A percentile compares a stretch with the other conserved stretches of the same genome.
Conservation (phyloP, 2,329 filamentous ascomycete genomes). For the Fusarium sp. region DNA sequence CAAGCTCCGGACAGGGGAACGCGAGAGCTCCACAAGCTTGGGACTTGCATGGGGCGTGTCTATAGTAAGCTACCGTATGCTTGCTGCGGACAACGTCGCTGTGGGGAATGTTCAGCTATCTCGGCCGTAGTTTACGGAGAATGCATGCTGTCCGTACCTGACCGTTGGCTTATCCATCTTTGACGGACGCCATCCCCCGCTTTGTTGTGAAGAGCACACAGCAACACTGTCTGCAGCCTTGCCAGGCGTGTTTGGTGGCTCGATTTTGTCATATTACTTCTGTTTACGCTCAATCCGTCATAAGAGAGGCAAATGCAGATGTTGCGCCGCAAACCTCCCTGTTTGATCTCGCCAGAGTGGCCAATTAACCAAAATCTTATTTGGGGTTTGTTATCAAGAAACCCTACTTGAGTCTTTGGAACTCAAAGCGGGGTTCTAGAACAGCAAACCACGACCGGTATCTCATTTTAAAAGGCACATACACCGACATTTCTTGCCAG, state of each 20-base stretch:
- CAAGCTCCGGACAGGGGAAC: constrained; percentile 35
- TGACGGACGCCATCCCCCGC: constrained; percentile 41
- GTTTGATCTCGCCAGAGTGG: background rate
- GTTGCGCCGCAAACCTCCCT: constrained; percentile 4
- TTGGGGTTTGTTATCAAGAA: constrained; percentile 13
- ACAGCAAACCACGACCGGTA: constrained; percentile 21
- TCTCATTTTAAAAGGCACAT: constrained; percentile 35
- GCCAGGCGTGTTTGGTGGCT: constrained; percentile 30
- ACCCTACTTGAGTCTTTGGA: constrained; percentile 17
- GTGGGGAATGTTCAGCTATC: constrained; percentile 43
- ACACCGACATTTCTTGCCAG: constrained; percentile 48
- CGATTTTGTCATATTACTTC: constrained; percentile 14
- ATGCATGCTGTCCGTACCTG: constrained; percentile 36
- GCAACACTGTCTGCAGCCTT: constrained; percentile 46
- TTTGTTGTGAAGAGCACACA: constrained; percentile 40
- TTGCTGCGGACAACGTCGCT: constrained; percentile 28
- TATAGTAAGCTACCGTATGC: constrained; percentile 24
- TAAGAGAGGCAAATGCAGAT: background rate
- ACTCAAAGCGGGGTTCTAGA: constrained; percentile 37
- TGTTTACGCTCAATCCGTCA: background rate
- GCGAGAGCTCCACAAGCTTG: constrained; percentile 21
- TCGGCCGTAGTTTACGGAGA: constrained; percentile 44
- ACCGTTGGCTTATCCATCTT: constrained; percentile 25
- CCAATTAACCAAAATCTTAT: constrained; percentile 17
- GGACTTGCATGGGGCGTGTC: constrained; percentile 35